Base-by-base conservation (phyloP, 2,329 filamentous ascomycete genomes). In the Xylaria sp. region DNA sequence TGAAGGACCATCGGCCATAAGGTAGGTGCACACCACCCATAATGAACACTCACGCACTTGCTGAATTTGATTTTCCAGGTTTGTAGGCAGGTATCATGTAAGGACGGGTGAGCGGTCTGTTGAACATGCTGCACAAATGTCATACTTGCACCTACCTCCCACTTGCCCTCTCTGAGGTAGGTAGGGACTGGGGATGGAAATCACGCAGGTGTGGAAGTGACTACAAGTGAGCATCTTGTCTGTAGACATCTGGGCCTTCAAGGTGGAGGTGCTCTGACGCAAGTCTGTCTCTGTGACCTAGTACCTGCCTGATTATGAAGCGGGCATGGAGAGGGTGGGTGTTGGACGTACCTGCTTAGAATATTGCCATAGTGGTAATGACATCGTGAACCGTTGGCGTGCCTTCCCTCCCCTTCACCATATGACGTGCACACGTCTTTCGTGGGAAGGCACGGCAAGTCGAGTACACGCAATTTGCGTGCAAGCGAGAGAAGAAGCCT, bases 381-480 rank as follows among this genome's bases (percentile, higher is more conserved):
- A 33, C 38, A 28, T 60, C 17, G 15, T n/a, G 17, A 35, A 19
- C 14, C 19, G 28, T 43, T 38, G 14, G 31, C 5, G 53, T 54
- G 25, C 58, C 56, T 65, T 67, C 62, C 54, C 33, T 33, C 11
- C 8, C n/a, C 15, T 52, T 47, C 37, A 49, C 40, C 19, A 58
- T 53, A 42, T 31, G 25, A 47, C 31, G 51, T 23, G 45, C 23
- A 47, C 47, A 45, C 43, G 25, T 49, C 14, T n/a, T 49, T 46
- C 31, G 45, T 17, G 11, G 57, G 63, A 67, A 66, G 50, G 57
- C 15, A 46, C 57, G 35, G 53, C 19, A 8, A 28, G 17, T 62
- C 46, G 52, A 45, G 52, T 57, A 60, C 55, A 25, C 55, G 40
- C n/a, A 49, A 45, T 33, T 60, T n/a, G 12, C 46, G 23, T 47